These are phyloP conservation scores for Rhododendron vialii DNA, from an alignment of 148 eudicot genomes.

Conservation along the genomic window DNA sequence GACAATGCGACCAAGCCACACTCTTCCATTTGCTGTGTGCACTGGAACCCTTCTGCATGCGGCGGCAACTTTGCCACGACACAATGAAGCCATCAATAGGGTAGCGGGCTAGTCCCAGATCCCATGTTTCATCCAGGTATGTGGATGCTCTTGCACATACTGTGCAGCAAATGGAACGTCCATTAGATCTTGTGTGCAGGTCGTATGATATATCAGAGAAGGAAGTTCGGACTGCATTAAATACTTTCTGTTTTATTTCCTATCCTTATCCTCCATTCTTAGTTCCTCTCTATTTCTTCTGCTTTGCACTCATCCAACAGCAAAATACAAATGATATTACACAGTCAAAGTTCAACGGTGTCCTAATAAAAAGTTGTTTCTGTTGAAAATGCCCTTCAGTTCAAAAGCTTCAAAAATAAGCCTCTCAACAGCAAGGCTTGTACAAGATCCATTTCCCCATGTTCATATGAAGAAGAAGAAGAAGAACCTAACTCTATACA, in stretches of 20 bases:
- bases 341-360: neutral
- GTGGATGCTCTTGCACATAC: neutral
- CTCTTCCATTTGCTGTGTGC: neutral
- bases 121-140: neutral
- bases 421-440: neutral
- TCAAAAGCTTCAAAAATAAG: neutral
- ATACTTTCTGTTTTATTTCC: neutral
- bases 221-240: neutral
- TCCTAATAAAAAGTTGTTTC: neutral
- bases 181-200: neutral
- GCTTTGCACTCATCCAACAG: neutral
- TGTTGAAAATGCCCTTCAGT: neutral
- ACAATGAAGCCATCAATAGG: neutral
- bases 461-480: neutral
- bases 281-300: neutral
- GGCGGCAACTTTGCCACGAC: neutral
- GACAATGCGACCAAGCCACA: neutral
- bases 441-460: neutral
- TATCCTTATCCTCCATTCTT: neutral
- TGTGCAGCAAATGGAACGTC: neutral
- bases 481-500: neutral
- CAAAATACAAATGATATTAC: neutral
- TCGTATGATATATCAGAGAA: neutral
- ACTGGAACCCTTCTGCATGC: neutral
- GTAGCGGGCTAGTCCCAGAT: neutral